Percentiles rank a stretch among this genome's conserved stretches.
These are phyloP conservation scores for Pichia sp. DNA, from an alignment of 1,139 yeast species.

Conservation along the genomic window DNA sequence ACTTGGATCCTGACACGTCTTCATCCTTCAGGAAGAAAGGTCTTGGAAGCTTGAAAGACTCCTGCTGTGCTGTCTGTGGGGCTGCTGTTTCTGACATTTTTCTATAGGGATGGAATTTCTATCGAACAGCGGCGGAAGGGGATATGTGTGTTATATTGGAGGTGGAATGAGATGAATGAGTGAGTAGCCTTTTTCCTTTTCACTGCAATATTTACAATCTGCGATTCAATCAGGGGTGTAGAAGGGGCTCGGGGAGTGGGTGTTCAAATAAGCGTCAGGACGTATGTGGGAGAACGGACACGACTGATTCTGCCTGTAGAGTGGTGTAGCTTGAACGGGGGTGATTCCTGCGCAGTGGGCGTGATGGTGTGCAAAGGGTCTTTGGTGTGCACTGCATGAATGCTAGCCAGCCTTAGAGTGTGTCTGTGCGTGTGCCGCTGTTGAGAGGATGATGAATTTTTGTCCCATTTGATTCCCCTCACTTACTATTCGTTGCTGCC, in stretches of 20 bases:
- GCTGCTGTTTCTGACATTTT: constrained; percentile 17
- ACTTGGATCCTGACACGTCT: constrained; percentile 23
- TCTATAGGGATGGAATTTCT: neutral
- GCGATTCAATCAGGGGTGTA: neutral
- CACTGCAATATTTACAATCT: neutral
- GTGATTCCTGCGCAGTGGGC: neutral
- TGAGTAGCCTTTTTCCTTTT: neutral
- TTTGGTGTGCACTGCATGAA: neutral
- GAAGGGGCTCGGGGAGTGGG: neutral
- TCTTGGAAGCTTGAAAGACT: constrained; percentile 24
- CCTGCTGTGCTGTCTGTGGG: constrained; percentile 7
- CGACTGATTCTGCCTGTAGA: neutral
- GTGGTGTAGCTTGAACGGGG: neutral
- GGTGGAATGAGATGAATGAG: neutral
- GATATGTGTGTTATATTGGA: neutral
- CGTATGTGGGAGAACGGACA: neutral
- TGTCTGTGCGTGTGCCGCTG: neutral
- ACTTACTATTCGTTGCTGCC: constrained; percentile 7
- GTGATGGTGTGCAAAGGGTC: neutral
- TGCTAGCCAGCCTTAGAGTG: neutral
- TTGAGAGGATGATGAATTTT: neutral
- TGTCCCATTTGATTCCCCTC: constrained; percentile 9
- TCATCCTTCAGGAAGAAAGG: constrained; percentile 28
- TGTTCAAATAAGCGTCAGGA: neutral
- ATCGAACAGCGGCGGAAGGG: too few species aligned